Base-by-base conservation (phyloP, 352 stramenopile genomes). In the Phytophthora podocarpi region DNA sequence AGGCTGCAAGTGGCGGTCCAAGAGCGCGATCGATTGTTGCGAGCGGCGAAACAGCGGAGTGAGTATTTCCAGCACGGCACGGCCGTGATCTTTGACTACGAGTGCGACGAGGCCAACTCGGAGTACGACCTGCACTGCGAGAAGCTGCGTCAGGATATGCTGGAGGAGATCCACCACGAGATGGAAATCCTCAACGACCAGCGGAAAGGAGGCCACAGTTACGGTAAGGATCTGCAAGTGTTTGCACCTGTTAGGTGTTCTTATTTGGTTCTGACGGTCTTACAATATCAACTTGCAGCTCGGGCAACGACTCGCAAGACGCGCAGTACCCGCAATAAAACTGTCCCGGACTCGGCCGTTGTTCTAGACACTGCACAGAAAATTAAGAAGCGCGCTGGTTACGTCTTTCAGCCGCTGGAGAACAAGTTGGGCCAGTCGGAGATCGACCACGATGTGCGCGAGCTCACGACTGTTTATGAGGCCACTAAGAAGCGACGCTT, bases 81-180 rank as follows among this genome's bases (percentile, higher is more conserved):
- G 23, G 32, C 67, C 10, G 79, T 91, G 13, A 91, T 93, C 56
- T 93, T 90, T 40, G 68, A 79, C 40, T 93, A 93, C 57, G 85
- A 93, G 59, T 90, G 85, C 57, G 80, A 93, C 18, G 80, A 93
- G 49, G 85, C 85, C 20, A 84, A 78, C 36, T 87, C 81, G 34
- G 85, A 93, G 66, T 93, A 84, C 39, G 65, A 87, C 39, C 50
- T 91, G 52, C 77, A 82, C 26, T 94, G 85, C 60, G 84, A 90
- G 31, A 90, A 89, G 59, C 63, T 94, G 47, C 81, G 85, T 16
- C 79, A 92, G 21, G 83, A 92, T 54, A 94, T 94, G 85, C 70
- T 94, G 21, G 83, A 92, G 23, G 85, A 94, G 65, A 94, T 94
- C 67, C 79, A 91, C 37, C 73, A 91, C 34, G 85, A 94, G 67